phyloP scores from a whole-genome alignment of 352 stramenopile genomes.

The Elongisporangium senticosum region DNA sequence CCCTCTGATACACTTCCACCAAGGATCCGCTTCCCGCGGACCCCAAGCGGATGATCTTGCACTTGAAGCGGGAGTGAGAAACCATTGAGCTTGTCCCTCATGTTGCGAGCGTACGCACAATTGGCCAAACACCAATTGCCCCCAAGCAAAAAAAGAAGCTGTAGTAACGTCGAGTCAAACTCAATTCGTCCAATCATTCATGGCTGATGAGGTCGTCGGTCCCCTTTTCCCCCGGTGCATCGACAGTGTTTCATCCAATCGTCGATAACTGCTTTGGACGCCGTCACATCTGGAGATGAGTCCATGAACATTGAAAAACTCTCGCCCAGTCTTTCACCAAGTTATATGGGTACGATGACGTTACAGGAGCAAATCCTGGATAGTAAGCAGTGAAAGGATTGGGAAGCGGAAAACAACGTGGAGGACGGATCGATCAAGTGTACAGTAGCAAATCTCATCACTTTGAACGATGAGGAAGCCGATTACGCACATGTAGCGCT shows the following conservation, averaged over 20 bases:
- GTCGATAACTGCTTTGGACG: background rate
- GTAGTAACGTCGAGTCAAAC: background rate
- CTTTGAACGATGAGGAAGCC: background rate
- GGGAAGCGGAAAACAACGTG: background rate
- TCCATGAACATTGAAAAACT: background rate
- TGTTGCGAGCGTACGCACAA: background rate
- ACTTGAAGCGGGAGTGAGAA: background rate
- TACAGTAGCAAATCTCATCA: background rate
- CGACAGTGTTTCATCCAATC: background rate
- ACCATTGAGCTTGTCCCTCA: no score
- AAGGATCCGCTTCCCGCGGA: background rate
- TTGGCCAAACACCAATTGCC: background rate
- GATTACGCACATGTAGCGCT: background rate
- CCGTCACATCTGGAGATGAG: background rate
- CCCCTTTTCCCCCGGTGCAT: background rate
- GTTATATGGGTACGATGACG: background rate
- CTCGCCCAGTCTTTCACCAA: background rate
- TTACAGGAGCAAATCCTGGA: background rate
- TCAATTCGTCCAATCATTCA: background rate
- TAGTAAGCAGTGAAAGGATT: background rate
- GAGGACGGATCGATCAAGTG: background rate
- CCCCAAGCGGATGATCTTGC: background rate
- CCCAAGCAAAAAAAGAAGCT: background rate
- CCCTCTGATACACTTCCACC: background rate
- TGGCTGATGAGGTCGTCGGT: background rate